Percentiles rank a stretch among this genome's conserved stretches.
Evolutionary conservation across 225 moss, liverwort and hornwort genomes (phyloP).

Genomic region (Antitrichia curtipendula): DNA sequence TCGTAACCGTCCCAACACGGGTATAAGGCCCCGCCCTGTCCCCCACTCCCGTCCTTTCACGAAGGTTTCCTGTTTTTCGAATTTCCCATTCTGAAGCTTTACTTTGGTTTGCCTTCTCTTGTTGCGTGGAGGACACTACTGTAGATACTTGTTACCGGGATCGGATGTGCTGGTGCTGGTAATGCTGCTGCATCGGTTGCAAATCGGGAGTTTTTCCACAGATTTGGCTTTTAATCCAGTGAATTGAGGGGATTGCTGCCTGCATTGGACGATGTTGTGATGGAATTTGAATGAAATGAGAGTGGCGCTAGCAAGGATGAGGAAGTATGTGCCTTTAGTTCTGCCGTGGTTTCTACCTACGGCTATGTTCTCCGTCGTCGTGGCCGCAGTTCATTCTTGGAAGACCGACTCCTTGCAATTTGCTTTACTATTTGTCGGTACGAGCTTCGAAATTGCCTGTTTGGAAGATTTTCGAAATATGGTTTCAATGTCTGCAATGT

Average conservation of each 20-base stretch:
- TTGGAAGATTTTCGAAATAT: not conserved
- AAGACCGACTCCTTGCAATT: slow-evolving; percentile 34
- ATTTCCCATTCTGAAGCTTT: not conserved
- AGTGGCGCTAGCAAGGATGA: slow-evolving; percentile 9
- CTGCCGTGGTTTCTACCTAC: slow-evolving; percentile 49
- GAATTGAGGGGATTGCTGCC: not conserved
- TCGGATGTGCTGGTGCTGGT: not conserved
- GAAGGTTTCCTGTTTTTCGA: not conserved
- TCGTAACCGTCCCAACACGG: not conserved
- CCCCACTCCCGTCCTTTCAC: not conserved
- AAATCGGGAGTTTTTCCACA: not conserved
- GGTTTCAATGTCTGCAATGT: not conserved
- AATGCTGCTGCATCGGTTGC: not conserved
- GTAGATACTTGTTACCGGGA: not conserved
- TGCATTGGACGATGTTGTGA: not conserved
- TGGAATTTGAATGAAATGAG: not conserved
- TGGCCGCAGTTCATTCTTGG: slow-evolving; percentile 52
- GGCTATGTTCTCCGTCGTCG: slow-evolving; percentile 37
- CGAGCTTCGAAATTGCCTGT: not conserved
- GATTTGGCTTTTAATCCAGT: not conserved
- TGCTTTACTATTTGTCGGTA: slow-evolving; percentile 42
- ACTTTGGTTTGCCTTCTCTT: not conserved
- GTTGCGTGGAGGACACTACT: not conserved
- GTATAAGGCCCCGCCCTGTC: not conserved
- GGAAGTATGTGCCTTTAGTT: slow-evolving; percentile 27